Base-by-base conservation (phyloP, 192 early-diverging fungal species). In the Umbelopsis ramanniana region DNA sequence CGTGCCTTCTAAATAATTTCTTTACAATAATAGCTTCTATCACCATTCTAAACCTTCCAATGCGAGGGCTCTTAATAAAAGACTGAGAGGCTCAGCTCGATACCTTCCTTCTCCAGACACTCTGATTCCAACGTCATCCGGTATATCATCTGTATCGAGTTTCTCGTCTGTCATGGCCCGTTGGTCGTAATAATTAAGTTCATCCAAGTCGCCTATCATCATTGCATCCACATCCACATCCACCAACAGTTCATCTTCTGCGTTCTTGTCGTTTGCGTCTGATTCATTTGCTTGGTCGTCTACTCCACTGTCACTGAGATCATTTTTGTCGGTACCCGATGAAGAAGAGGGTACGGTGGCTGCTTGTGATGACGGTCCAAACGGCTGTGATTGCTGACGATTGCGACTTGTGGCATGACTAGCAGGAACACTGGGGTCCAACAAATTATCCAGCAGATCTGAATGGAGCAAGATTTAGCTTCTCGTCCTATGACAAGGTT, bases 61-160 rank as follows among this genome's bases (percentile, higher is more conserved):
- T n/a, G 79, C 79, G 10, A 83, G 66, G 29, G 82, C 82, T 29
- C 76, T 76, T 29, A 83, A 68, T 12, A 74, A 81, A 66, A 72
- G 52, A 60, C 78, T 79, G 17, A 79, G 70, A 21, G 68, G 71
- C 22, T 74, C 73, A 10, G 37, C 37, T 3, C 53, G 71, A 53
- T 68, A 77, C 35, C 76, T 26, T 52, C 71, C 33, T 17, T 40
- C 70, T 14, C 66, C 24, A 6, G 70, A 55, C 10, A 52, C 74
- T 24, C 70, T 75, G 38, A 50, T 72, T 2, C 71, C 66, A 22
- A n/a, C n/a, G n/a, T 70, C 73, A 24, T 66, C 75, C 4, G 37
- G 53, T 67, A 77, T 70, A 47, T 71, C 76, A 22, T 69, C 71
- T 10, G 45, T 40, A n/a, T 70, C 29, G 11, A 60, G 38, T 29